Base-by-base conservation (phyloP, 495 filamentous ascomycete genomes). In the Hyaloscypha bicolor region DNA sequence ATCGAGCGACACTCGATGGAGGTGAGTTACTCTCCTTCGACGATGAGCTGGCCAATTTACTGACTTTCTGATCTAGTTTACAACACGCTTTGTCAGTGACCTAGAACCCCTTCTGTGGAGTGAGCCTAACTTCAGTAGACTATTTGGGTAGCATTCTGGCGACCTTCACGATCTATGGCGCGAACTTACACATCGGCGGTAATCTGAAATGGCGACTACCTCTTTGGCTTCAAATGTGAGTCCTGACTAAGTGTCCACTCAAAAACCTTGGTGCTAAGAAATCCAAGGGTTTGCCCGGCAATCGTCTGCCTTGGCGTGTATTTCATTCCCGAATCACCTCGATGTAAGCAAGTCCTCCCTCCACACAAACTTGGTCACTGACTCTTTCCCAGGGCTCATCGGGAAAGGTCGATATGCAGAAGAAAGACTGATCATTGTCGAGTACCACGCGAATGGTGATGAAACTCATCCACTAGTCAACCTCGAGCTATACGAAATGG, bases 161-260 rank as follows among this genome's bases (percentile, higher is more conserved):
- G 16, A 37, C 35, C 35, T 37, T 37, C 35, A 37, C 35, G 8
- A 37, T 37, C 12, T 37, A 37, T 37, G 76, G 76, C 32, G 80
- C 59, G 12, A 52, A 48, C 22, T 0, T 29, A 6, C 37, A 67
- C 48, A 59, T 73, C 33, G n/a, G 69, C 11, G 67, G 67, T 0
- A 67, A 76, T 65, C 77, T 71, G 32, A 79, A 80, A 16, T 90
- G 87, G 87, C 80, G 83, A 6, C 81, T 89, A 32, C 87, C 87
- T 1, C 71, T 85, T 42, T 86, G 83, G 82, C 70, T 86, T 12
- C 85, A 88, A 74, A 77, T 83, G 69, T 37, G 35, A 37, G 35
- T 37, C 12, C 35, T 37, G 12, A 25, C 25, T 25, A 37, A 37
- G 35, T 12, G 35, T 37, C 6, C 35, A 37, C 12, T 12, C 12